Conservation (phyloP, 139 green algal species). For the Asterochloris erici region DNA sequence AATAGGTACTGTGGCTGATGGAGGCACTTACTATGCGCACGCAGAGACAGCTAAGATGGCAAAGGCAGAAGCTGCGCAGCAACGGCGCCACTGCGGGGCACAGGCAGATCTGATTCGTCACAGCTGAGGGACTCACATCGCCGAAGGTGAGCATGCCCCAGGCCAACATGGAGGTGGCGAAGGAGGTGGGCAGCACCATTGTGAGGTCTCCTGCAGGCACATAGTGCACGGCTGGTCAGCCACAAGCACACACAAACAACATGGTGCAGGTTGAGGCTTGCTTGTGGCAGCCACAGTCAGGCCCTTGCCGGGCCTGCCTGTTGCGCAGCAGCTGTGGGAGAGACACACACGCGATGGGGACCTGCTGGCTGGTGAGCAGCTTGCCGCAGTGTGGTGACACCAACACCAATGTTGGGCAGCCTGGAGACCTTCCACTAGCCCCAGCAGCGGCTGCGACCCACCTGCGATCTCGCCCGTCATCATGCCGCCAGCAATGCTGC, state of each 20-base stretch:
- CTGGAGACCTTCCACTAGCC: not conserved
- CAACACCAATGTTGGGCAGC: not conserved
- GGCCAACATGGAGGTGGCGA: constrained; percentile 59
- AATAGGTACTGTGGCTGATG: too few species aligned
- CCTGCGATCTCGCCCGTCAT: constrained; percentile 3
- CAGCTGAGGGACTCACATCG: not conserved
- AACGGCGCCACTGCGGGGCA: too few species aligned
- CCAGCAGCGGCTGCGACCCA: not conserved
- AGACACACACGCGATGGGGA: too few species aligned
- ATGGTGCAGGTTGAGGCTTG: not conserved
- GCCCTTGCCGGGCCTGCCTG: too few species aligned
- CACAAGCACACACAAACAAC: not conserved
- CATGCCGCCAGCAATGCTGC: constrained; percentile 20
- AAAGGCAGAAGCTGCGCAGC: too few species aligned
- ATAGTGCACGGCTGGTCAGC: not conserved
- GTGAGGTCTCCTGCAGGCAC: constrained; percentile 54
- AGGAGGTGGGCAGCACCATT: constrained; percentile 67
- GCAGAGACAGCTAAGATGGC: too few species aligned
- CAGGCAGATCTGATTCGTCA: too few species aligned
- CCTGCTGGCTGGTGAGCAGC: too few species aligned
- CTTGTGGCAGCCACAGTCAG: too few species aligned
- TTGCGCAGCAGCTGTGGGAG: not conserved
- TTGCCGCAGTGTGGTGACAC: not conserved
- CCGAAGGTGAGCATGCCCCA: constrained; percentile 62
- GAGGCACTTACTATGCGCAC: too few species aligned